These are phyloP conservation scores for Circinella minor DNA, from an alignment of 371 early-diverging fungal genomes.

Conservation along the genomic window DNA sequence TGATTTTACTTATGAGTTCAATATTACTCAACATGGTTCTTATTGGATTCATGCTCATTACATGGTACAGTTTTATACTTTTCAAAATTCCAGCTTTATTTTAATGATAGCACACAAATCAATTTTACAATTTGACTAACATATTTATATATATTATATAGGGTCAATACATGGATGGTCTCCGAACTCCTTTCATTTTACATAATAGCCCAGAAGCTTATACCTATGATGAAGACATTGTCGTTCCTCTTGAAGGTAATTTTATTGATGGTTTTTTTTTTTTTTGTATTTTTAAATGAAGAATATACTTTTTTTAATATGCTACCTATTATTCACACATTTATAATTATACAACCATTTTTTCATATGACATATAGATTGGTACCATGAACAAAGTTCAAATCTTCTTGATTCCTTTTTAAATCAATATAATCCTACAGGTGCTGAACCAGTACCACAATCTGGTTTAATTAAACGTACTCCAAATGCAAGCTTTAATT, in stretches of 20 bases:
- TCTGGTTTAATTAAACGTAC: constrained; percentile 61
- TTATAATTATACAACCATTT: not conserved
- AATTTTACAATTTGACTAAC: not conserved
- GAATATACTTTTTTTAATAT: not conserved
- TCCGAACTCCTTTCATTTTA: constrained; percentile 76
- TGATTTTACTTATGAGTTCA: constrained; percentile 69
- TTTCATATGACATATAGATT: constrained; percentile 47
- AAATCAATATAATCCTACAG: constrained; percentile 65
- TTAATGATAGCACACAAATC: no score
- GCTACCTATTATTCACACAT: not conserved
- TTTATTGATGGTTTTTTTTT: not conserved
- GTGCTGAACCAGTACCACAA: constrained; percentile 71
- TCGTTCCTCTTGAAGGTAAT: constrained; percentile 61
- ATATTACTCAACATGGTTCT: constrained; percentile 69
- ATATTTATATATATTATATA: constrained; percentile 11
- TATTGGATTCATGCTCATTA: constrained; percentile 81
- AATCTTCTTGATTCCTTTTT: constrained; percentile 48
- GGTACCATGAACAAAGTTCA: constrained; percentile 64
- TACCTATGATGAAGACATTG: constrained; percentile 72
- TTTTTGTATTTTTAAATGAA: no score
- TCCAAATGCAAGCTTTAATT: constrained; percentile 47
- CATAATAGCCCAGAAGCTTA: constrained; percentile 66
- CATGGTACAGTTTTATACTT: constrained; percentile 27
- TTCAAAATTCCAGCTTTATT: no score
- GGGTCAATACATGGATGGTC: constrained; percentile 84